Evolutionary conservation across 305 asterid species (phyloP), one percentile per base, ranked within the genome.

Genomic region (Andrographis paniculata): DNA sequence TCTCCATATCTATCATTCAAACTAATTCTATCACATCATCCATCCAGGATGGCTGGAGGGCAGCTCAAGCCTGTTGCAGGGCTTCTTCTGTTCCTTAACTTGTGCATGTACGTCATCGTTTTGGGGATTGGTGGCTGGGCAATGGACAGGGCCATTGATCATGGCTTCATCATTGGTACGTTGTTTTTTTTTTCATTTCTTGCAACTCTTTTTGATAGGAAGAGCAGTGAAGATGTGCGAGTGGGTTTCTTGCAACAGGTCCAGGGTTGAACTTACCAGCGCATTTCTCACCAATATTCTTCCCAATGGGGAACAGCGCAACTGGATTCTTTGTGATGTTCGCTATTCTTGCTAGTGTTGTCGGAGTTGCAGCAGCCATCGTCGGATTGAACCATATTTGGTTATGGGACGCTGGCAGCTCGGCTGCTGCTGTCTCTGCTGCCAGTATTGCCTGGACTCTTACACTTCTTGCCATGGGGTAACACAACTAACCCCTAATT

Each of bases 401-500:
- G 0, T 59, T 20, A 21, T 83, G 99, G 99, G 72, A 71, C 36
- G 38, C 14, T 5, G 75, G 73, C 27, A 78, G 95, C 71, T 16
- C 75, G 68, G 62, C 89, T 10, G 71, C 78, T 15, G 94, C 95
- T 8, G 67, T 75, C 44, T 57, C 95, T 14, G 73, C 83, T 40
- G 99, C 95, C 44, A 39, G 63, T 43, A 62, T 83, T 31, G 84
- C 96, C 36, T 91, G 95, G 96, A 67, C 77, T 52, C 92, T 86
- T 13, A 91, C 96, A 16, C 72, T 74, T 52, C 94, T 86, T 40
- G 89, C 99, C 72, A 83, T 78, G 94, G 96, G 99, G 98, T 82
- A 74, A 61, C 8, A 17, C 17, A 8, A 24, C 20, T 44, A 9
- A 20, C 0, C 14, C 20, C 3, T 12, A 37, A 17, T 9, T 17